These are phyloP conservation scores for Beta lomatogona DNA, from an alignment of 179 eudicot genomes.

Conservation along the genomic window DNA sequence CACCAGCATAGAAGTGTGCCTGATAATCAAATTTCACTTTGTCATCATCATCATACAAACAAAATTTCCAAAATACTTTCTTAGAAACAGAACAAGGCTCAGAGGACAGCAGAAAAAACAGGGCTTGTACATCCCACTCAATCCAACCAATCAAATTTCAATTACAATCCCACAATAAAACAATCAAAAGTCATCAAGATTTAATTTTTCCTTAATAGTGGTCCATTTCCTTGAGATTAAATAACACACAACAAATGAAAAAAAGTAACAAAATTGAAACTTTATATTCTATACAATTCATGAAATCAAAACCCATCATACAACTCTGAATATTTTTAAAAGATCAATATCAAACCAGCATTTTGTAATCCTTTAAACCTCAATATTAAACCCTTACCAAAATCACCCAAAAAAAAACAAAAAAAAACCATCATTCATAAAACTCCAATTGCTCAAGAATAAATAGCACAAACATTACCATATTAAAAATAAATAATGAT, in stretches of 20 bases:
- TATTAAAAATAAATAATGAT: background rate
- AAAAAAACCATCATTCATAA: background rate
- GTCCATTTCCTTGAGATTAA: background rate
- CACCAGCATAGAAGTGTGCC: background rate
- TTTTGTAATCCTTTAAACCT: slow-evolving; percentile 3
- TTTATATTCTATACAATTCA: background rate
- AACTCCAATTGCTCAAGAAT: background rate
- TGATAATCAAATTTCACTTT: background rate
- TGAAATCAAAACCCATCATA: background rate
- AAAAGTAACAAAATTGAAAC: background rate
- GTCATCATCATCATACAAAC: background rate
- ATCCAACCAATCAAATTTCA: background rate
- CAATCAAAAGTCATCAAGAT: background rate
- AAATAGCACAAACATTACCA: background rate
- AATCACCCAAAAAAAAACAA: background rate
- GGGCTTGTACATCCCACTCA: background rate
- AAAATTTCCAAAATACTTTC: background rate
- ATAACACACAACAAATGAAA: background rate
- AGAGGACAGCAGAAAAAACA: background rate
- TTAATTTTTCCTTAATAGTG: background rate
- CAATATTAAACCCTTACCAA: background rate
- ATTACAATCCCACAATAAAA: background rate
- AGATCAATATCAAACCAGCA: background rate
- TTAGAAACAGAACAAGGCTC: background rate
- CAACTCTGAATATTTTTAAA: background rate